These are phyloP conservation scores for Pestalotiopsis sp. DNA, from an alignment of 2,329 filamentous ascomycete genomes.

Conservation along the genomic window DNA sequence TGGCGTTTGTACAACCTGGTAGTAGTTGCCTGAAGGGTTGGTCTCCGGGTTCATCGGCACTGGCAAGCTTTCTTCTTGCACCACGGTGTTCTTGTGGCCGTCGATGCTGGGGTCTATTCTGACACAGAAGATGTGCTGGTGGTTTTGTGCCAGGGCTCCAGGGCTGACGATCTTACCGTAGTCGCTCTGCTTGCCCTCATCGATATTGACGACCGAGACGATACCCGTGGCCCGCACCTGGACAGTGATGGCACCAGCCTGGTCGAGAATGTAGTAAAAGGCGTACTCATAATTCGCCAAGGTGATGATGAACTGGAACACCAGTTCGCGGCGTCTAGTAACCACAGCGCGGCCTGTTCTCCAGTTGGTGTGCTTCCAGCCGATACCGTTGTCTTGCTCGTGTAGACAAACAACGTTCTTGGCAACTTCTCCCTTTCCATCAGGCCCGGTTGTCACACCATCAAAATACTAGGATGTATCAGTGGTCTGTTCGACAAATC, in stretches of 20 bases:
- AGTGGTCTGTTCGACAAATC: not conserved
- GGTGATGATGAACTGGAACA: constrained; percentile 71
- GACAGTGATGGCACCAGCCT: constrained; percentile 62
- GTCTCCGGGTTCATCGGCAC: constrained; percentile 13
- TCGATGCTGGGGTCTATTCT: constrained; percentile 69
- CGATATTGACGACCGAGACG: constrained; percentile 40
- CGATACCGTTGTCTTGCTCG: constrained; percentile 71
- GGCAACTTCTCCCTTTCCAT: constrained; percentile 54
- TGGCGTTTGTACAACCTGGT: constrained; percentile 48
- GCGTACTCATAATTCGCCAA: constrained; percentile 72
- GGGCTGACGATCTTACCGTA: constrained; percentile 67
- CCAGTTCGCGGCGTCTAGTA: constrained; percentile 61
- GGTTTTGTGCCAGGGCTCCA: constrained; percentile 68
- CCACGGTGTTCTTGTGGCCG: constrained; percentile 49
- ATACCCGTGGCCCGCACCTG: constrained; percentile 17
- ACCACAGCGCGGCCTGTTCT: constrained; percentile 65
- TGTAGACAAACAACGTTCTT: constrained; percentile 69
- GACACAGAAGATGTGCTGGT: constrained; percentile 70
- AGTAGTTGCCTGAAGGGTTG: constrained; percentile 34
- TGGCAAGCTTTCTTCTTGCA: constrained; percentile 35
- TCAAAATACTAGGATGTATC: constrained; percentile 56
- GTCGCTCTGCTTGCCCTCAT: constrained; percentile 49
- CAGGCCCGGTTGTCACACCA: constrained; percentile 51
- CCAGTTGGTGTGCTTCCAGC: constrained; percentile 73
- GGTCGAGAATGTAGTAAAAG: constrained; percentile 36